Evolutionary conservation across 2,329 filamentous ascomycete genomes (phyloP).

Genomic region (Colletotrichum sp.): DNA sequence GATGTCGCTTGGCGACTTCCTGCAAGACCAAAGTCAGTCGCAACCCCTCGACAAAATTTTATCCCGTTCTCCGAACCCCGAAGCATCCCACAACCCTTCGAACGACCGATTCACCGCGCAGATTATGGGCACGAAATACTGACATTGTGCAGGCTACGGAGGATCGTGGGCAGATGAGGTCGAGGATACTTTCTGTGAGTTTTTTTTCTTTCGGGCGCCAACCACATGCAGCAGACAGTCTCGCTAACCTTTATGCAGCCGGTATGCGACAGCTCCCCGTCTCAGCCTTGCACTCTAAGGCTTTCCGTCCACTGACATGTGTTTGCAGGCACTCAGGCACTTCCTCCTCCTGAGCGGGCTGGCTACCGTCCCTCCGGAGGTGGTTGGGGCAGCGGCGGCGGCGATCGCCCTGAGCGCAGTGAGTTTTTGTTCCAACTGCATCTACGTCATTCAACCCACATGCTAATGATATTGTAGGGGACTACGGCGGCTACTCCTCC

Average conservation of each 20-base stretch:
- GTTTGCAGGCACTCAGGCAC: conserved; percentile 58
- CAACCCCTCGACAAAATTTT: conserved; percentile 24
- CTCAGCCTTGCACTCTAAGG: not conserved
- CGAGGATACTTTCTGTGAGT: conserved; percentile 84
- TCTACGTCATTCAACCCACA: not conserved
- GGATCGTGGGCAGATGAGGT: conserved; percentile 99
- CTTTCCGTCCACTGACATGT: not conserved
- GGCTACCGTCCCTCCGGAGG: conserved; percentile 32
- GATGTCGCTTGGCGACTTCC: conserved; percentile 97
- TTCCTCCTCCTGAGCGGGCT: conserved; percentile 55
- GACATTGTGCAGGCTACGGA: conserved; percentile 48
- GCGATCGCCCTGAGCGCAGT: conserved; percentile 43
- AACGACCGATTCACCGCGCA: not conserved
- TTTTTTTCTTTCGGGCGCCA: not conserved
- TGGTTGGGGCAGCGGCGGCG: conserved; percentile 41
- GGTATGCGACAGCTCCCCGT: conserved; percentile 34
- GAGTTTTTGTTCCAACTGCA: conserved; percentile 25
- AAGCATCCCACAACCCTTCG: conserved; percentile 31
- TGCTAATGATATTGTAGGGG: conserved; percentile 9
- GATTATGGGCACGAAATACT: conserved; percentile 17
- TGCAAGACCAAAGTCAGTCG: conserved; percentile 85
- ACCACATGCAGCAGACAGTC: not conserved
- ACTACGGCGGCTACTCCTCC: conserved; percentile 20
- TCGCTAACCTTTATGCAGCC: conserved; percentile 36
- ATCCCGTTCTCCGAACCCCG: not conserved